Conservation (phyloP, 352 stramenopile genomes). For the Globisporangium camurandrum region DNA sequence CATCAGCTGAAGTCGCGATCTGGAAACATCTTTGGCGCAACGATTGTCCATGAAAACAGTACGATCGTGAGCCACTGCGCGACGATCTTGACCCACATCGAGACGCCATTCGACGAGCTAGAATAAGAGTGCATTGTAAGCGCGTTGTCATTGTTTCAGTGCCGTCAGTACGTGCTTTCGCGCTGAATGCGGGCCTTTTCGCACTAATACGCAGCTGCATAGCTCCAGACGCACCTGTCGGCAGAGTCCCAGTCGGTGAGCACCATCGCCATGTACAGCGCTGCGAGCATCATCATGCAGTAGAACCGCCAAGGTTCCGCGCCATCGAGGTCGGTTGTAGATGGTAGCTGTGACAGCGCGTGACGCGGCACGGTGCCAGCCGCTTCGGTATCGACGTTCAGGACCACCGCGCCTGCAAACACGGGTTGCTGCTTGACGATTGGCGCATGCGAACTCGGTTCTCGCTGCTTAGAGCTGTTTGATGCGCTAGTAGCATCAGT, state of each 20-base stretch:
- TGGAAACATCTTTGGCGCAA: constrained; percentile 92
- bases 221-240: constrained; percentile 33
- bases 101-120: constrained; percentile 58
- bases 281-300: constrained; percentile 86
- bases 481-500: neutral
- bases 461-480: neutral
- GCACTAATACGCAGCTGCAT: neutral
- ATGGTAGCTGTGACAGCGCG: neutral
- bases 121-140: neutral
- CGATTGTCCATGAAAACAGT: constrained; percentile 93
- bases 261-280: constrained; percentile 93
- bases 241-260: constrained; percentile 93
- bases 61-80: constrained; percentile 92
- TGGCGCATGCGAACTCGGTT: neutral
- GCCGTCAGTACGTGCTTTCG: too few relatives aligned
- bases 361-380: neutral
- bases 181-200: too few relatives aligned
- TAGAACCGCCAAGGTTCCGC: constrained; percentile 92
- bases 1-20: constrained; percentile 84
- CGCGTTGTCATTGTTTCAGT: too few relatives aligned
- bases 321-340: constrained; percentile 18
- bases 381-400: constrained; percentile 18
- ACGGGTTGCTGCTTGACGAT: neutral
- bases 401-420: constrained; percentile 32
- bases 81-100: constrained; percentile 95